phyloP scores from a whole-genome alignment of 768 basidiomycete species.

The Collybiopsis luxurians region DNA sequence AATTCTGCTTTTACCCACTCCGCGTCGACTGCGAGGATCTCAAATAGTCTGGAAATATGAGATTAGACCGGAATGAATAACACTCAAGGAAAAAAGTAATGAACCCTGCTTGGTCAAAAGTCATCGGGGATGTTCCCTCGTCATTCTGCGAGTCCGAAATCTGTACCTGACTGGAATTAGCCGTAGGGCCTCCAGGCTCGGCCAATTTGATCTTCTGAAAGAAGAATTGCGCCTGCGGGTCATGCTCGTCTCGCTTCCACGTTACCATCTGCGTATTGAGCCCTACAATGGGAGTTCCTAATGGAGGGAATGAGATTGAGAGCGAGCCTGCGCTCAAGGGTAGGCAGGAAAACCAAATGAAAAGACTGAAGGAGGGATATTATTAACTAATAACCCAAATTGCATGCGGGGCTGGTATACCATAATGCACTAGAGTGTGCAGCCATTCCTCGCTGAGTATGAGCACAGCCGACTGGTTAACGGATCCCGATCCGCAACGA shows the following conservation, averaged over 20 bases:
- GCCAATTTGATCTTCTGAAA: slow-evolving; percentile 6
- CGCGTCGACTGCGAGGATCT: neutral
- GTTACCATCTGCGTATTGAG: neutral
- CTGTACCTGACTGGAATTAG: neutral
- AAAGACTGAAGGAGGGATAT: too few species aligned
- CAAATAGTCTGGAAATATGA: neutral
- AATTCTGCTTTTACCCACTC: neutral
- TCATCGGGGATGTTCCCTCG: neutral
- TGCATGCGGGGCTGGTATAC: too few species aligned
- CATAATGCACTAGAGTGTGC: too few species aligned
- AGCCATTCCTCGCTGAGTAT: too few species aligned
- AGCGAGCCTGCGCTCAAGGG: neutral
- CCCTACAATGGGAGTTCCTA: neutral
- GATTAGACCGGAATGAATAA: neutral
- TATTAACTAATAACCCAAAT: too few species aligned
- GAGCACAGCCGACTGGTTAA: too few species aligned
- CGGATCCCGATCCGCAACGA: too few species aligned
- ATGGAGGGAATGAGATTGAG: neutral
- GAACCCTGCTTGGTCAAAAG: slow-evolving; percentile 2
- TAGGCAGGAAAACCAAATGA: too few species aligned
- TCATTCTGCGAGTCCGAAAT: neutral
- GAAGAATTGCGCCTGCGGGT: slow-evolving; percentile 3
- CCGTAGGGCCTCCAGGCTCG: neutral
- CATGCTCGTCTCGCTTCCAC: neutral
- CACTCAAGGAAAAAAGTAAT: neutral